Percentiles rank a stretch among this genome's conserved stretches.
These are phyloP conservation scores for Stemphylium beticola DNA, from an alignment of 2,329 filamentous ascomycete species.

Conservation along the genomic window DNA sequence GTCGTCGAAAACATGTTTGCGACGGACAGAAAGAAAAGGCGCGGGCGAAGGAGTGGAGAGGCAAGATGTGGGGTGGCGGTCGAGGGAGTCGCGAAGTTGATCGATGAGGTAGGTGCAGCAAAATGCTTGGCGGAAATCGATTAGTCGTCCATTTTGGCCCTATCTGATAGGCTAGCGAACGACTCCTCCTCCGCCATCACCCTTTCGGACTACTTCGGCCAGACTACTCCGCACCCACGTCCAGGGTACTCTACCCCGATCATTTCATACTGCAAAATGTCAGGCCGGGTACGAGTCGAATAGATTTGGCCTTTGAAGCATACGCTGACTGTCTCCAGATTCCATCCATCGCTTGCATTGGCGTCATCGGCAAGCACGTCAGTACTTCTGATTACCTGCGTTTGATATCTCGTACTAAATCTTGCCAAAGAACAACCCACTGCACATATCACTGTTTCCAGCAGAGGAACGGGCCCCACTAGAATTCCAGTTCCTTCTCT, in stretches of 20 bases:
- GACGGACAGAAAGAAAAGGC: conserved; percentile 43
- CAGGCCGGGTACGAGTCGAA: conserved; percentile 10
- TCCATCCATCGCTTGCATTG: conserved; percentile 87
- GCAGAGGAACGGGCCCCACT: conserved; percentile 75
- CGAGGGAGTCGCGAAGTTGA: conserved; percentile 26
- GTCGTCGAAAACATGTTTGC: conserved; percentile 59
- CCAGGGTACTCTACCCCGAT: conserved; percentile 4
- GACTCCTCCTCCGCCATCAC: conserved; percentile 27
- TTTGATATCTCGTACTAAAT: conserved; percentile 10
- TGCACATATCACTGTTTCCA: conserved; percentile 90
- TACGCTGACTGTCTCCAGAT: conserved; percentile 44
- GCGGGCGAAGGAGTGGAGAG: conserved; percentile 47
- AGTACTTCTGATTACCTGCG: conserved; percentile 29
- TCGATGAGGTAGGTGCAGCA: conserved; percentile 43
- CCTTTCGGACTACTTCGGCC: conserved; percentile 33
- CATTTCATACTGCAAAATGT: conserved; percentile 11
- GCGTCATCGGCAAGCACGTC: conserved; percentile 92
- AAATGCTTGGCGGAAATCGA: conserved; percentile 31
- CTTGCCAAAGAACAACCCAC: conserved; percentile 81
- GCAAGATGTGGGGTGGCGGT: conserved; percentile 42
- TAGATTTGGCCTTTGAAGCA: background rate
- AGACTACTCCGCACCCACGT: conserved; percentile 18
- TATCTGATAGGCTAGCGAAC: conserved; percentile 40
- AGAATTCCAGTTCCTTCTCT: conserved; percentile 90
- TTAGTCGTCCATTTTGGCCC: conserved; percentile 38